Conservation (phyloP, 257 asterid genomes). For the Solanum chilense region DNA sequence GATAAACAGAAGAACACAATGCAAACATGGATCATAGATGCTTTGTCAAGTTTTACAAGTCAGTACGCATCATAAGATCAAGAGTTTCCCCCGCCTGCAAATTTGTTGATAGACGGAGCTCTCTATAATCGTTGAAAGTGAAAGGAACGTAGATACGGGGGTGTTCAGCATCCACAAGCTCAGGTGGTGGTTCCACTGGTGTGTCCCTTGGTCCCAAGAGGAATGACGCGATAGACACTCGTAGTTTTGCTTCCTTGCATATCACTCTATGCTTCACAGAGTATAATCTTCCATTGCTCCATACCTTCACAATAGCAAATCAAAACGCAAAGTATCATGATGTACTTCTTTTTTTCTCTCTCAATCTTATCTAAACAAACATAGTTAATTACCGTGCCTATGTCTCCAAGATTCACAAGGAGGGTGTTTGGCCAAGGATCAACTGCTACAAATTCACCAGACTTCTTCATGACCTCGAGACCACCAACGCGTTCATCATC, state of each 20-base stretch:
- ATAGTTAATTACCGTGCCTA: constrained; percentile 24
- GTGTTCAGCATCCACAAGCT: constrained; percentile 12
- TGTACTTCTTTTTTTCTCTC: background rate
- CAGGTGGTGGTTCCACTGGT: constrained; percentile 12
- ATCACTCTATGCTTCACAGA: constrained; percentile 23
- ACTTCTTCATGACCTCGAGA: constrained; percentile 44
- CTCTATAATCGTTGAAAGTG: constrained; percentile 12
- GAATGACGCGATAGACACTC: constrained; percentile 20
- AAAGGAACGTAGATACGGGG: constrained; percentile 14
- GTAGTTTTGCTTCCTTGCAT: constrained; percentile 13
- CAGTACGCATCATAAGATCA: background rate
- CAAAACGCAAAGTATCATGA: background rate
- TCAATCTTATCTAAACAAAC: background rate
- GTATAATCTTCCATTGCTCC: constrained; percentile 30
- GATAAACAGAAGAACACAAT: background rate
- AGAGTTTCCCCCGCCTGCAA: constrained; percentile 23
- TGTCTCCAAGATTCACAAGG: constrained; percentile 57
- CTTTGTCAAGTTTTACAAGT: background rate
- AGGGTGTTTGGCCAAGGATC: constrained; percentile 58
- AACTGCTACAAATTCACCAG: constrained; percentile 39
- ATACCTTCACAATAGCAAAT: constrained; percentile 4
- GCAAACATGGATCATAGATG: background rate
- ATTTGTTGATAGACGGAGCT: constrained; percentile 8
- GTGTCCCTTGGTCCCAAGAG: constrained; percentile 19
- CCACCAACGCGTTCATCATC: constrained; percentile 64